Percentiles rank a stretch among this genome's conserved stretches.
These are phyloP conservation scores for Rugosomyces carneus DNA, from an alignment of 1,284 basidiomycete species.

Conservation along the genomic window DNA sequence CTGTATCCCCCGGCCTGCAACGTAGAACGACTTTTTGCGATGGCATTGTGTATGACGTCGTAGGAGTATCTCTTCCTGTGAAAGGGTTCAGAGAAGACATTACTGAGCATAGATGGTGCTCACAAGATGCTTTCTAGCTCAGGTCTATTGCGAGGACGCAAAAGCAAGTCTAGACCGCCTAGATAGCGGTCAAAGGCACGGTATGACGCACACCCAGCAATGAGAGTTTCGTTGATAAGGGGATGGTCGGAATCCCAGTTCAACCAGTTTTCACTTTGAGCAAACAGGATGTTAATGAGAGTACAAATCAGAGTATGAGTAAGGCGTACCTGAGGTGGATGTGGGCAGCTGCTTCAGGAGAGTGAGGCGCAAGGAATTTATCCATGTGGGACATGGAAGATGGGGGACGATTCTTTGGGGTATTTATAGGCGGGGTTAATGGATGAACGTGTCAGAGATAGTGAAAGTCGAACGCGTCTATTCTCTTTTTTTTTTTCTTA, in stretches of 20 bases:
- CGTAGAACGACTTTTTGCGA: constrained; percentile 58
- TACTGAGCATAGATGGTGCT: constrained; percentile 22
- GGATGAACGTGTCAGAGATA: not conserved
- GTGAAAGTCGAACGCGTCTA: constrained; percentile 4
- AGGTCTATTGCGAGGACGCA: constrained; percentile 53
- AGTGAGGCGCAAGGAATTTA: constrained; percentile 63
- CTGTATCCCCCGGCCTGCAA: constrained; percentile 68
- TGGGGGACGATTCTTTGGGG: constrained; percentile 8
- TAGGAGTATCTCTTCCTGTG: constrained; percentile 64
- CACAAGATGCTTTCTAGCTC: constrained; percentile 71
- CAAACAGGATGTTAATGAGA: constrained; percentile 13
- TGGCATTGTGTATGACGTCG: constrained; percentile 74
- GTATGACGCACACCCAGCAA: constrained; percentile 64
- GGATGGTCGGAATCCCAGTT: constrained; percentile 63
- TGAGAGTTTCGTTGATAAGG: constrained; percentile 64
- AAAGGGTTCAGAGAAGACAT: constrained; percentile 12
- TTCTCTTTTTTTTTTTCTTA: constrained; percentile 12
- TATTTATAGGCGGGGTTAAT: constrained; percentile 5
- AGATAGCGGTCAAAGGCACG: constrained; percentile 56
- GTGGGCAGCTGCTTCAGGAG: constrained; percentile 69
- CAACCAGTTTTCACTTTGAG: constrained; percentile 54
- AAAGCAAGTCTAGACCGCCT: constrained; percentile 58
- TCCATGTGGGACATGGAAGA: constrained; percentile 44
- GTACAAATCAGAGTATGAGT: constrained; percentile 7
- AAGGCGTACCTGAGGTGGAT: constrained; percentile 45